Percentiles rank a stretch among this genome's conserved stretches.
Conservation (phyloP, 164 flowering plant species). For the Macadamia tetraphylla region DNA sequence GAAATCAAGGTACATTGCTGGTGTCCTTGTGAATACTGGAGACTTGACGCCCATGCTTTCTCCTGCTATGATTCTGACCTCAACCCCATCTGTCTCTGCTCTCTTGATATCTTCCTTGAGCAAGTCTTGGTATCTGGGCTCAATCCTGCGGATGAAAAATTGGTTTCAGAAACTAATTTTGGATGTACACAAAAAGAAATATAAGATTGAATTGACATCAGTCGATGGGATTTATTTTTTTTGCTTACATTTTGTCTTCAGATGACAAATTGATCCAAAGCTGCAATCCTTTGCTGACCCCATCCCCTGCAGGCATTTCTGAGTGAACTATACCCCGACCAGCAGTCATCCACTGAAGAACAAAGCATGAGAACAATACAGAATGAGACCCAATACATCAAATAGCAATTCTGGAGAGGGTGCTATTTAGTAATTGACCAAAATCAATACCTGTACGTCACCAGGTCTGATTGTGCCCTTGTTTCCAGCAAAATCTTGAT, state of each 20-base stretch:
- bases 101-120: conserved; percentile 40
- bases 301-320: conserved; percentile 94
- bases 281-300: conserved; percentile 59
- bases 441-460: conserved; percentile 64
- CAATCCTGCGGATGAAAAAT: conserved; percentile 45
- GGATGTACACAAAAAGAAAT: background rate
- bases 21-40: conserved; percentile 79
- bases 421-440: background rate
- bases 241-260: conserved; percentile 67
- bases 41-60: conserved; percentile 80
- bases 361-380: background rate
- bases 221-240: background rate
- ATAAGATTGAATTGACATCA: background rate
- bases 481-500: conserved; percentile 89
- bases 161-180: background rate
- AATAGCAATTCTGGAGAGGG: background rate
- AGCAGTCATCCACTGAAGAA: conserved; percentile 93
- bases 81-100: conserved; percentile 65
- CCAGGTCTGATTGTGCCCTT: conserved; percentile 75
- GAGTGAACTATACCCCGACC: conserved; percentile 91
- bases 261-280: conserved; percentile 86
- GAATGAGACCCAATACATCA: background rate
- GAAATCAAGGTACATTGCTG: conserved; percentile 84
- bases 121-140: conserved; percentile 76
- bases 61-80: conserved; percentile 78